Percentiles rank a stretch among this genome's conserved stretches.
phyloP scores from a whole-genome alignment of 179 eudicot species.

The Gypsophila paniculata region DNA sequence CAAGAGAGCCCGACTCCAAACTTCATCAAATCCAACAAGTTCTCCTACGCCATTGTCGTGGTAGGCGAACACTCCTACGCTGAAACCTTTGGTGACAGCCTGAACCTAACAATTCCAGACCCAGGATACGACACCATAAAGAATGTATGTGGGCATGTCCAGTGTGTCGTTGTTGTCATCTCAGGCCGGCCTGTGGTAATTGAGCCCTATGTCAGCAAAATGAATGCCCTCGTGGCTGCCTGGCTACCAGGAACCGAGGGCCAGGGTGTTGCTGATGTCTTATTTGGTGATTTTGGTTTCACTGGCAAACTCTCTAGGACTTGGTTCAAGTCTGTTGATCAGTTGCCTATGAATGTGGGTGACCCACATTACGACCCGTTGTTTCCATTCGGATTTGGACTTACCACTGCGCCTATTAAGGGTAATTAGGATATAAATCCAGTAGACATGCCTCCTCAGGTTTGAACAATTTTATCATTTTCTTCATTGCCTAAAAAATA shows the following conservation, averaged over 20 bases:
- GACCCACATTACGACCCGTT: slow-evolving; percentile 73
- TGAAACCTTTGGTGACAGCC: slow-evolving; percentile 66
- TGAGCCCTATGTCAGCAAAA: slow-evolving; percentile 49
- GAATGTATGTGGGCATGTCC: slow-evolving; percentile 54
- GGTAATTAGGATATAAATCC: background rate
- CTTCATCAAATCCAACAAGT: slow-evolving; percentile 48
- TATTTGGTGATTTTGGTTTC: slow-evolving; percentile 75
- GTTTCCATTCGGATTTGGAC: slow-evolving; percentile 72
- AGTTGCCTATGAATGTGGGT: slow-evolving; percentile 80
- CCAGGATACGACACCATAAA: slow-evolving; percentile 54
- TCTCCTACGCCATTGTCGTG: slow-evolving; percentile 67
- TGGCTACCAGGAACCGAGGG: slow-evolving; percentile 89
- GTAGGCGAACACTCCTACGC: slow-evolving; percentile 80
- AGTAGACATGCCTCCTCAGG: background rate
- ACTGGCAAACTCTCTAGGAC: slow-evolving; percentile 68
- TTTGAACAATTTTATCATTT: background rate
- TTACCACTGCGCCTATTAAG: slow-evolving; percentile 27
- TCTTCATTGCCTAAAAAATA: too few species aligned
- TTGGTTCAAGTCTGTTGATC: slow-evolving; percentile 72
- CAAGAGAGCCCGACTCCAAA: slow-evolving; percentile 47
- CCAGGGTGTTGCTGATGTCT: slow-evolving; percentile 78
- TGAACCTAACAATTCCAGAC: slow-evolving; percentile 48
- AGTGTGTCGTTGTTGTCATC: slow-evolving; percentile 63
- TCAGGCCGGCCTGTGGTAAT: slow-evolving; percentile 74
- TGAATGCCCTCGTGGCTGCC: slow-evolving; percentile 74